Evolutionary conservation across 1,284 basidiomycete species (phyloP).

Genomic region (Microbotryum intermedium): DNA sequence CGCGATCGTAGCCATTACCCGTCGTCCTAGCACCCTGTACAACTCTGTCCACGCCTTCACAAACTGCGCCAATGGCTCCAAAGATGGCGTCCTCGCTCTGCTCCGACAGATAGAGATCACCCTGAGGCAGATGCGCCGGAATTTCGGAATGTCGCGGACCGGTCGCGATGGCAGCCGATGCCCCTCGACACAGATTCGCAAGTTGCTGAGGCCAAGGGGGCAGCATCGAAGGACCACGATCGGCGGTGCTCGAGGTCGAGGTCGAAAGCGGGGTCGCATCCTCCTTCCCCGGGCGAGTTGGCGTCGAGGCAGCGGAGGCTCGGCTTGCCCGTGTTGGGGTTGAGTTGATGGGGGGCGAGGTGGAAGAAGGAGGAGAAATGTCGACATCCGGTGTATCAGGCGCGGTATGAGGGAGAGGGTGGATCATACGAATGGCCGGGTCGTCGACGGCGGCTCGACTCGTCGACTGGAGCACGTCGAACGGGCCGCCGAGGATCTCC

Average conservation of each 20-base stretch:
- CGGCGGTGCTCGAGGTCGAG: neutral
- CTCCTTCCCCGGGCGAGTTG: neutral
- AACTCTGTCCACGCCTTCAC: slow-evolving; percentile 71
- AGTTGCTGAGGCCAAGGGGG: slow-evolving; percentile 25
- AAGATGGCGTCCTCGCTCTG: slow-evolving; percentile 62
- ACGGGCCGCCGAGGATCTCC: slow-evolving; percentile 14
- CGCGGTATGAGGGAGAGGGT: slow-evolving; percentile 40
- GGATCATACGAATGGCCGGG: slow-evolving; percentile 61
- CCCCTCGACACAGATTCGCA: slow-evolving; percentile 2
- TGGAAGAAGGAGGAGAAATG: neutral
- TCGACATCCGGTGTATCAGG: slow-evolving; percentile 36
- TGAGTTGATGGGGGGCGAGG: neutral
- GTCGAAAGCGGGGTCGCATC: neutral
- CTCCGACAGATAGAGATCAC: slow-evolving; percentile 73
- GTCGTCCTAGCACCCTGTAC: slow-evolving; percentile 36
- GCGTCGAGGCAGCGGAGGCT: neutral
- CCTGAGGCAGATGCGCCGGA: slow-evolving; percentile 60
- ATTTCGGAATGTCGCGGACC: slow-evolving; percentile 62
- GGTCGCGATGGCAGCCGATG: neutral
- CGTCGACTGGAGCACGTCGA: slow-evolving; percentile 25
- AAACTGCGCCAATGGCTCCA: slow-evolving; percentile 67
- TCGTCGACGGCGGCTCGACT: slow-evolving; percentile 42
- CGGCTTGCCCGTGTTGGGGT: neutral
- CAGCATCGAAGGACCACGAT: neutral
- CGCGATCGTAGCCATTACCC: slow-evolving; percentile 42